Conservation (phyloP, 1,284 basidiomycete genomes). For the Stygiomarasmius scandens region DNA sequence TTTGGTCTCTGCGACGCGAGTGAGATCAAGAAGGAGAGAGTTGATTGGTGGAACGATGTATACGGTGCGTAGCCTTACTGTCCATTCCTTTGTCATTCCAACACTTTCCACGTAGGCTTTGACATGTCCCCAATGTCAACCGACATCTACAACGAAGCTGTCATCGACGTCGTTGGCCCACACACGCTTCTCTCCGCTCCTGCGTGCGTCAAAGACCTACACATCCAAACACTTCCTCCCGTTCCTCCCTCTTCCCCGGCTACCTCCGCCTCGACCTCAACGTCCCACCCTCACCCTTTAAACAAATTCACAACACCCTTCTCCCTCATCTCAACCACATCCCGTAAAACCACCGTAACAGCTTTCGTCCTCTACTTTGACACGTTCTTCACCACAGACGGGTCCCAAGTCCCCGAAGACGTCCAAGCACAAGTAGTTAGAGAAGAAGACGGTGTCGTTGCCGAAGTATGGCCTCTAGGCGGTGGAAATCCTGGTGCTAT, state of each 20-base stretch:
- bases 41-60: constrained; percentile 90
- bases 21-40: constrained; percentile 77
- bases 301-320: constrained; percentile 83
- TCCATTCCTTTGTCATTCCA: neutral
- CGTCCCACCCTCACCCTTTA: constrained; percentile 65
- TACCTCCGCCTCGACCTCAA: constrained; percentile 53
- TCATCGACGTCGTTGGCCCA: constrained; percentile 78
- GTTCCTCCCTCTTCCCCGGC: neutral
- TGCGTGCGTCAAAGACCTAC: constrained; percentile 61
- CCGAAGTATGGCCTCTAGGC: constrained; percentile 72
- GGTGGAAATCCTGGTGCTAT: constrained; percentile 57
- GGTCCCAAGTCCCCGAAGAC: constrained; percentile 47
- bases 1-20: constrained; percentile 79
- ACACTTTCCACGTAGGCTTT: constrained; percentile 59
- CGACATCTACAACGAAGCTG: constrained; percentile 74
- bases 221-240: neutral
- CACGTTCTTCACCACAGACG: constrained; percentile 80
- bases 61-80: constrained; percentile 61
- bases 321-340: constrained; percentile 61
- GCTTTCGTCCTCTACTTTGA: constrained; percentile 94
- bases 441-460: constrained; percentile 63
- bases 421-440: constrained; percentile 53
- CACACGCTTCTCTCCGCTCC: constrained; percentile 74
- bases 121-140: constrained; percentile 81
- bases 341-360: constrained; percentile 67